These are phyloP conservation scores for Phialocephala subalpina DNA, from an alignment of 2,329 filamentous ascomycete species.

Conservation along the genomic window DNA sequence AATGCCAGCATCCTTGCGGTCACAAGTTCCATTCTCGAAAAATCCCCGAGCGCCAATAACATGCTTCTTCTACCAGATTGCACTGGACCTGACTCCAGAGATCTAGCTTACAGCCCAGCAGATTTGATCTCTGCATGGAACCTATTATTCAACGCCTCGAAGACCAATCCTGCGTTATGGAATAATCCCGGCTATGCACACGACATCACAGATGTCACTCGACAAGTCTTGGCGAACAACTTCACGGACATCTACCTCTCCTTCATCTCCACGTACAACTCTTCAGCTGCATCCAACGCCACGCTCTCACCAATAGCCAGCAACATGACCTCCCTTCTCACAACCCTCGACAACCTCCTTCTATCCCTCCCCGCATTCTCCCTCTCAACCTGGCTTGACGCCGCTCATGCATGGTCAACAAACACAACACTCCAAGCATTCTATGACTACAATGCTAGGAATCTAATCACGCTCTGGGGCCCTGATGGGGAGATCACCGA, in stretches of 20 bases:
- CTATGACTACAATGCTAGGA: slow-evolving; percentile 55
- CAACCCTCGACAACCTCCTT: slow-evolving; percentile 51
- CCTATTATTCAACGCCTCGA: slow-evolving; percentile 48
- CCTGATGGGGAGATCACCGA: slow-evolving; percentile 56
- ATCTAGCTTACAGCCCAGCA: slow-evolving; percentile 50
- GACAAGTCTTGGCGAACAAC: slow-evolving; percentile 56
- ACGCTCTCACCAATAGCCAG: slow-evolving; percentile 40
- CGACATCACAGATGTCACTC: slow-evolving; percentile 57
- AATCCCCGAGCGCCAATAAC: slow-evolving; percentile 51
- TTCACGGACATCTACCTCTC: slow-evolving; percentile 63
- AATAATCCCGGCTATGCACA: slow-evolving; percentile 51
- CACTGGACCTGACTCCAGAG: slow-evolving; percentile 50
- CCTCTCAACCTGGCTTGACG: slow-evolving; percentile 50
- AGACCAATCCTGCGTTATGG: slow-evolving; percentile 47
- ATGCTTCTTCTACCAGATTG: slow-evolving; percentile 43
- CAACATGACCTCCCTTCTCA: slow-evolving; percentile 46
- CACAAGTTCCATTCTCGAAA: slow-evolving; percentile 55
- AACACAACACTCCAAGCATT: slow-evolving; percentile 44
- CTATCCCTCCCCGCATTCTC: slow-evolving; percentile 51
- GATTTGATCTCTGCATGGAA: slow-evolving; percentile 50
- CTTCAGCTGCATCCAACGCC: slow-evolving; percentile 30
- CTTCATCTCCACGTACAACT: slow-evolving; percentile 47
- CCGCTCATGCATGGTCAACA: slow-evolving; percentile 45
- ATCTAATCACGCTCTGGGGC: slow-evolving; percentile 60
- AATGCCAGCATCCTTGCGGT: slow-evolving; percentile 49